phyloP scores from a whole-genome alignment of 192 early-diverging fungal species.

The Globomyces pollinis-pini region DNA sequence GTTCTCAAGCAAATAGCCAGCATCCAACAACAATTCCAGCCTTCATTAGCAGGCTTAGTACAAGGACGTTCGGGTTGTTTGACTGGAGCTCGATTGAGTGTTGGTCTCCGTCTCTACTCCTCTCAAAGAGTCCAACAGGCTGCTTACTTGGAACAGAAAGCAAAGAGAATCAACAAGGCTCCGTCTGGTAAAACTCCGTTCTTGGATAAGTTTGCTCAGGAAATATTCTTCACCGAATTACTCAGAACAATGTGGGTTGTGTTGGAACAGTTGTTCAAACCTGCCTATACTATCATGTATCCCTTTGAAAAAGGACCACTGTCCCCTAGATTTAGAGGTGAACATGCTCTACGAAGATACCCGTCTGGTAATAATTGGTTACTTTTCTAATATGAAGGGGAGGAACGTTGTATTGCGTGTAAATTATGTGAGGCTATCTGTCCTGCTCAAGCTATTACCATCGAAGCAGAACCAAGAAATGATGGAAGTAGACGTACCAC shows the following conservation, averaged over 20 bases:
- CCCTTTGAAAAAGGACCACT: slow-evolving; percentile 92
- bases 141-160: slow-evolving; percentile 9
- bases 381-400: slow-evolving; percentile 51
- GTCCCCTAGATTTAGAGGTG: slow-evolving; percentile 89
- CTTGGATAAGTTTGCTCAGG: slow-evolving; percentile 59
- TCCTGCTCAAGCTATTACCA: slow-evolving; percentile 96
- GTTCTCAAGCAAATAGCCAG: too few species aligned
- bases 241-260: slow-evolving; percentile 87
- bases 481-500: slow-evolving; percentile 92
- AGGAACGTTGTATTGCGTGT: slow-evolving; percentile 98
- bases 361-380: slow-evolving; percentile 59
- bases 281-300: slow-evolving; percentile 94
- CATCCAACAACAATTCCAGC: too few species aligned
- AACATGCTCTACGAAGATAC: slow-evolving; percentile 92
- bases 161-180: not conserved
- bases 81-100: too few species aligned
- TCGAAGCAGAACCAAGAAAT: slow-evolving; percentile 92
- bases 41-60: too few species aligned
- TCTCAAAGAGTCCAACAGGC: not conserved
- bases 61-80: too few species aligned
- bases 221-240: slow-evolving; percentile 86
- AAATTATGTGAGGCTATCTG: slow-evolving; percentile 97
- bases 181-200: slow-evolving; percentile 14
- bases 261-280: slow-evolving; percentile 85
- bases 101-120: not conserved